Evolutionary conservation across 2,329 filamentous ascomycete genomes (phyloP).

Genomic region (Ampelomyces quisqualis): DNA sequence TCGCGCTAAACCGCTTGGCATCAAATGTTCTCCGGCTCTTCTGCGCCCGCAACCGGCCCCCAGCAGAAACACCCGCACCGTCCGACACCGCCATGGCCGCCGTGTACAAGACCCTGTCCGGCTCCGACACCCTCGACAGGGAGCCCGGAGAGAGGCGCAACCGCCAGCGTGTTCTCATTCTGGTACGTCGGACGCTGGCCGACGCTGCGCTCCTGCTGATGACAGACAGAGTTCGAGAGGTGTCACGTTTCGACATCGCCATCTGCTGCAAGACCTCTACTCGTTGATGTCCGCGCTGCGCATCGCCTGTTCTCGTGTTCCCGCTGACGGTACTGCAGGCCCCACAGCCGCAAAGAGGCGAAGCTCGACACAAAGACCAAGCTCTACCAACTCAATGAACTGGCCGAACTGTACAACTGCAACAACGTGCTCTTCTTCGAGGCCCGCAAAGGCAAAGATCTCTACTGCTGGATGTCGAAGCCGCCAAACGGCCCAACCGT

Average conservation of each 20-base stretch:
- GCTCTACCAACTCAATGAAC: conserved; percentile 53
- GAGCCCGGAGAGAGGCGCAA: conserved; percentile 44
- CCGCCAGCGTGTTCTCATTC: conserved; percentile 71
- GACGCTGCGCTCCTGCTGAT: conserved; percentile 19
- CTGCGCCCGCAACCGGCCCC: conserved; percentile 12
- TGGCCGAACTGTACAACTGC: conserved; percentile 77
- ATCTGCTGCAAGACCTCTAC: conserved; percentile 86
- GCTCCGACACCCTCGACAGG: conserved; percentile 42
- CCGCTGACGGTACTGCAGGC: conserved; percentile 43
- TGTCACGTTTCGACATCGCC: conserved; percentile 90
- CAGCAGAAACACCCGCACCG: conserved; percentile 16
- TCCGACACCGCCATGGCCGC: conserved; percentile 50
- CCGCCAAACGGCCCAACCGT: conserved; percentile 79
- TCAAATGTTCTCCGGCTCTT: conserved; percentile 31
- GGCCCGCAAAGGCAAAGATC: conserved; percentile 87
- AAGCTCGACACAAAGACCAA: conserved; percentile 97
- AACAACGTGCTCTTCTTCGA: conserved; percentile 96
- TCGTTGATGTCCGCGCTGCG: conserved; percentile 62
- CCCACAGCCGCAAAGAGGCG: conserved; percentile 89
- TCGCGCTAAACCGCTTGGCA: conserved; percentile 27
- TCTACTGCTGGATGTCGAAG: conserved; percentile 92
- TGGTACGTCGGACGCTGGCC: conserved; percentile 45
- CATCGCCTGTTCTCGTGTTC: neutral
- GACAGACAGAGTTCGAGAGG: conserved; percentile 70
- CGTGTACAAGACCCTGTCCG: conserved; percentile 58